Evolutionary conservation across 495 filamentous ascomycete species (phyloP), one percentile per base, ranked within the genome.

Genomic region (Terfezia claveryi): DNA sequence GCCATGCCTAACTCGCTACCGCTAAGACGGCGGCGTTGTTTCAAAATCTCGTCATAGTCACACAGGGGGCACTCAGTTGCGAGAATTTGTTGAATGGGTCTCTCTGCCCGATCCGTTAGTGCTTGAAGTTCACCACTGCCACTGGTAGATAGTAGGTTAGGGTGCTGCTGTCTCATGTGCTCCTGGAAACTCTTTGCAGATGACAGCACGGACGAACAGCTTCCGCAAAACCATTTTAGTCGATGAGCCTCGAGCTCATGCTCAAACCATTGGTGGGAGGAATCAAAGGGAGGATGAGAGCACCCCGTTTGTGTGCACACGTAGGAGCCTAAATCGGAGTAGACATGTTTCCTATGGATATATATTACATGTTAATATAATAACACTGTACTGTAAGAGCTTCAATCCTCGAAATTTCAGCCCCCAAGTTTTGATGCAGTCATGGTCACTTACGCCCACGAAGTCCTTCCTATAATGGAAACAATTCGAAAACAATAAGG

Each of bases 271-370:
- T 49, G 17, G 20, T 23, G n/a, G 4, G 20, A 1, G 7, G 38
- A 50, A 9, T 20, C 20, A n/a, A 56, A 56, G 38, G 49, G 44
- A 20, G 23, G 32, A 14, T 37, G 12, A 10, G 11, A 27, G 41
- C 54, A 56, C 4, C 20, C 20, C 11, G 10, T 10, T 38, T 50
- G 49, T n/a, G 54, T 56, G 20, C 54, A 56, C n/a, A 56, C 44
- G 36, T 56, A 56, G 38, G 54, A 38, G 12, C 36, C 27, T 8
- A 56, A 32, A 36, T 56, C 54, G 54, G 38, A n/a, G 11, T 50
- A 51, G 16, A 56, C 46, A 37, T 56, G 54, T 51, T 56, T 56
- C 36, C 54, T 56, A 36, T 12, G 23, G 20, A 20, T 50, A 27
- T 32, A 32, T 32, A 32, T 32, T 2, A 32, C 12, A 20, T 11